A percentile compares a stretch with the other conserved stretches of the same genome.
phyloP scores from a whole-genome alignment of 306 rosid species.

The Gastrolobium villosum region DNA sequence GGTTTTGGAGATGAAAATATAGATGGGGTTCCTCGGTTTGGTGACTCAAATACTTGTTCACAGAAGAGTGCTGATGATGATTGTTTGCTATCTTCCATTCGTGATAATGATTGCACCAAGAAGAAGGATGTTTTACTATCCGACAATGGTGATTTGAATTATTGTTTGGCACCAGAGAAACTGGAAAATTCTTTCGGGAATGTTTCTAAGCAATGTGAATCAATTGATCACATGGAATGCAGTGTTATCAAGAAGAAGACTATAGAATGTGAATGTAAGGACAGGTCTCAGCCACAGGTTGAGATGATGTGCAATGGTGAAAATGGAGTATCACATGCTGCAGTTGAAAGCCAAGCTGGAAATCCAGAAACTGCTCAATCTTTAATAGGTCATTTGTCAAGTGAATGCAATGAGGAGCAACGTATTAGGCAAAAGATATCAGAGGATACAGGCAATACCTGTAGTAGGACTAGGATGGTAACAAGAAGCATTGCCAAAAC shows the following conservation, averaged over 20 bases:
- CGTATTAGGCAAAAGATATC: neutral
- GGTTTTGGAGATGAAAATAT: slow-evolving; percentile 32
- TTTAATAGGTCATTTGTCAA: neutral
- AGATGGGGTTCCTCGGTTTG: slow-evolving; percentile 36
- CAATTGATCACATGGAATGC: neutral
- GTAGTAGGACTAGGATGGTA: slow-evolving; percentile 25
- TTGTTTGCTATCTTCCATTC: slow-evolving; percentile 34
- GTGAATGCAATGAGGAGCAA: slow-evolving; percentile 33
- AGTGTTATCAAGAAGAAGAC: neutral
- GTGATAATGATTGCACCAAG: slow-evolving; percentile 42
- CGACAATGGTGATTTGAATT: slow-evolving; percentile 46
- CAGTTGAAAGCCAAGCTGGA: slow-evolving; percentile 13
- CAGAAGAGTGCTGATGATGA: slow-evolving; percentile 8
- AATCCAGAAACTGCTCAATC: neutral
- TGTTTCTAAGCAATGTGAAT: slow-evolving; percentile 26
- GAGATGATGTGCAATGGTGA: slow-evolving; percentile 16
- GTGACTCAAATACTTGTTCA: slow-evolving; percentile 43
- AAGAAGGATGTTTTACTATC: slow-evolving; percentile 47
- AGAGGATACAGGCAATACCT: neutral
- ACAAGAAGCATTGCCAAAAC: slow-evolving; percentile 48
- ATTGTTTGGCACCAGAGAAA: slow-evolving; percentile 32
- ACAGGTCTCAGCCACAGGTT: slow-evolving; percentile 29
- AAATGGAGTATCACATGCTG: slow-evolving; percentile 35
- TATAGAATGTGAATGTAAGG: slow-evolving; percentile 1
- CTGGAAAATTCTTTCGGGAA: slow-evolving; percentile 27